Evolutionary conservation across 371 early-diverging fungal genomes (phyloP).

Genomic region (Syncephalastrum contaminatum): DNA sequence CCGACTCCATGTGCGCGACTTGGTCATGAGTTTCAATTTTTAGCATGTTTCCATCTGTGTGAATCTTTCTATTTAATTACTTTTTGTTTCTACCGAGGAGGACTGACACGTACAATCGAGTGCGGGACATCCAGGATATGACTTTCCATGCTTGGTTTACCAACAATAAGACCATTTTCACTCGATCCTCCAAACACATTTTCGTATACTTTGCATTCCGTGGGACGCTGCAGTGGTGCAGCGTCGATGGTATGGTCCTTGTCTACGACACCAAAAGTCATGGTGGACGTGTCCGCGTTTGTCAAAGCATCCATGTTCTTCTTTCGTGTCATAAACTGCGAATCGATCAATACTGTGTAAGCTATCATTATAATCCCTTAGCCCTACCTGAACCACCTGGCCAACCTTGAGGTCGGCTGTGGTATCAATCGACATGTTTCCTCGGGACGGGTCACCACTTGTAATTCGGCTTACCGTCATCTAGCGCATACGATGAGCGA

Average conservation of each 20-base stretch:
- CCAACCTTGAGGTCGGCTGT: slow-evolving; percentile 61
- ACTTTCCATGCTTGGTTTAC: slow-evolving; percentile 29
- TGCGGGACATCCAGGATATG: slow-evolving; percentile 44
- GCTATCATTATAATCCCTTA: slow-evolving; percentile 1
- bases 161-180: slow-evolving; percentile 58
- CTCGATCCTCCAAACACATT: slow-evolving; percentile 53
- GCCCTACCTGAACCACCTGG: slow-evolving; percentile 56
- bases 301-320: background rate
- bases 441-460: slow-evolving; percentile 76
- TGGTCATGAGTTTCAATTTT: slow-evolving; percentile 66
- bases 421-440: slow-evolving; percentile 74
- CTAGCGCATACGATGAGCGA: slow-evolving; percentile 5
- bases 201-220: slow-evolving; percentile 4
- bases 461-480: slow-evolving; percentile 62
- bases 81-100: no score
- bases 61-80: no score
- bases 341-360: slow-evolving; percentile 1
- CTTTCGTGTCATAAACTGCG: slow-evolving; percentile 14
- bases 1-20: slow-evolving; percentile 52
- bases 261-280: slow-evolving; percentile 29
- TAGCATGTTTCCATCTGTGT: slow-evolving; percentile 15
- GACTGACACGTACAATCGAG: slow-evolving; percentile 10
- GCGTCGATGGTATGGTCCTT: slow-evolving; percentile 35
- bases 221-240: slow-evolving; percentile 20
- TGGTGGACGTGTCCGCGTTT: slow-evolving; percentile 17